Conservation (phyloP, 163 green algal species). For the Scenedesmus sp. region DNA sequence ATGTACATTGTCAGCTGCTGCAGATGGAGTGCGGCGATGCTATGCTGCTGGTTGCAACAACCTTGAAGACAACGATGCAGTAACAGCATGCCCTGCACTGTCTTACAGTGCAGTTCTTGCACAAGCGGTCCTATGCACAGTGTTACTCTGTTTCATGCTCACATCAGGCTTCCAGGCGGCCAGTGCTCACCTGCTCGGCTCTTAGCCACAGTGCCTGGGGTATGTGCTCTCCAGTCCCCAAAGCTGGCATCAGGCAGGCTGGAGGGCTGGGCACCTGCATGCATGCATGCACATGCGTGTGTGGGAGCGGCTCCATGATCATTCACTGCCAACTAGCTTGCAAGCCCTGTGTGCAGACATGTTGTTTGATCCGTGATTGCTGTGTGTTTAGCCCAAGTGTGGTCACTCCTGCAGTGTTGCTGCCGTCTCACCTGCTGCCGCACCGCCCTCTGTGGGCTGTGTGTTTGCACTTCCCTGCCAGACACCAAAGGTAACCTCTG, state of each 20-base stretch:
- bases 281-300: not conserved
- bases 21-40: too few species aligned
- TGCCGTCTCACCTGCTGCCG: not conserved
- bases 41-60: too few species aligned
- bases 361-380: not conserved
- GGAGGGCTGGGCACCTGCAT: not conserved
- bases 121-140: too few species aligned
- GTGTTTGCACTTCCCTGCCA: slow-evolving; percentile 36
- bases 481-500: slow-evolving; percentile 1
- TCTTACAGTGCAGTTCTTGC: too few species aligned
- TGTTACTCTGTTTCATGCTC: not conserved
- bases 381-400: too few species aligned
- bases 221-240: slow-evolving; percentile 10
- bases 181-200: not conserved
- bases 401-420: too few species aligned
- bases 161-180: not conserved
- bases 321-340: too few species aligned
- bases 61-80: too few species aligned
- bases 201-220: slow-evolving; percentile 1
- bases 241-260: slow-evolving; percentile 23
- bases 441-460: not conserved
- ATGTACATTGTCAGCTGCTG: too few species aligned
- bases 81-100: not conserved
- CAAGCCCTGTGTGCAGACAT: not conserved
- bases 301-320: not conserved